phyloP scores from a whole-genome alignment of 2,329 filamentous ascomycete genomes.

The Pseudocercospora fuligena region DNA sequence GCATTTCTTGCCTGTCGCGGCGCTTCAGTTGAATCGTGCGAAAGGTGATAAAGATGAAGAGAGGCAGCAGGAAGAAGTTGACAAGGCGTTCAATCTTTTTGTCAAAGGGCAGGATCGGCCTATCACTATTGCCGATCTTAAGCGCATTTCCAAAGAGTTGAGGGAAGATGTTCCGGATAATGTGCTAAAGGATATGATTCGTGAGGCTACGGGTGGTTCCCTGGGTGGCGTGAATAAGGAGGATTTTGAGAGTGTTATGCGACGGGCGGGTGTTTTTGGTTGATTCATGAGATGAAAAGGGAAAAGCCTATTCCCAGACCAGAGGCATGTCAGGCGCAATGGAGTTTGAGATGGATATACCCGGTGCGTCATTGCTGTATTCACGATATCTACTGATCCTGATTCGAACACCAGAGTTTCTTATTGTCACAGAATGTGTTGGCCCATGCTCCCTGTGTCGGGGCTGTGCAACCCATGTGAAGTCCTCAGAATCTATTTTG shows the following conservation, averaged over 20 bases:
- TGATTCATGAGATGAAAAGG: slow-evolving; percentile 46
- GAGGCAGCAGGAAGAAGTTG: slow-evolving; percentile 68
- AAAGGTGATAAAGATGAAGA: slow-evolving; percentile 48
- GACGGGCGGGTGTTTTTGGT: slow-evolving; percentile 79
- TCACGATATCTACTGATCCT: neutral
- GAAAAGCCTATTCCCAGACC: neutral
- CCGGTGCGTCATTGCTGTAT: neutral
- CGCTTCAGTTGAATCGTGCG: slow-evolving; percentile 72
- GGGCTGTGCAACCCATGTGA: neutral
- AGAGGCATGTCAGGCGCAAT: neutral
- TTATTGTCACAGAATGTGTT: neutral
- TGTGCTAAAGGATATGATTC: slow-evolving; percentile 87
- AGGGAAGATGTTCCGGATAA: slow-evolving; percentile 85
- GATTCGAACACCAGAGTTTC: neutral
- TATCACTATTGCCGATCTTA: slow-evolving; percentile 82
- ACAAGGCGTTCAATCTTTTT: slow-evolving; percentile 83
- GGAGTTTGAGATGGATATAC: slow-evolving; percentile 1
- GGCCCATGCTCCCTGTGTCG: neutral
- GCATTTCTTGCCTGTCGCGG: slow-evolving; percentile 85
- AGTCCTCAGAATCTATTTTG: neutral
- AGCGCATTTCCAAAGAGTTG: slow-evolving; percentile 76
- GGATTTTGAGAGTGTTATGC: slow-evolving; percentile 88
- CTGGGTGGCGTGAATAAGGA: slow-evolving; percentile 74
- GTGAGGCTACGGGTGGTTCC: slow-evolving; percentile 85
- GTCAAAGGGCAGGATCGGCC: slow-evolving; percentile 62